Conservation (phyloP, 208 protist genomes). For the Strigomonas culicis region DNA sequence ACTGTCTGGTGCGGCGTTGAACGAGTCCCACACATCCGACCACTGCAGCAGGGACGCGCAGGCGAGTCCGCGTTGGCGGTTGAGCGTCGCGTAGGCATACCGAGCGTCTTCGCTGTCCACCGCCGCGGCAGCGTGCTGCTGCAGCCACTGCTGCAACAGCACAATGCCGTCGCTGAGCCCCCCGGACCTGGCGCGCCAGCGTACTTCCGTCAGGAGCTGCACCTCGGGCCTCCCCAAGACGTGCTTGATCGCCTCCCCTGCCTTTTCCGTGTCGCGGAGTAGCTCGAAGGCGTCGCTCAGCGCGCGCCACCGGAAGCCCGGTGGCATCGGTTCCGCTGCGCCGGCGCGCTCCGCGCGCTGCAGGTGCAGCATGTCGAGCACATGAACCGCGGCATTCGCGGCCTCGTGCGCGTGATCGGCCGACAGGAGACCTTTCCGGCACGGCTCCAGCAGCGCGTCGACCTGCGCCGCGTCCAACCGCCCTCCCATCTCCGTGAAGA, state of each 20-base stretch:
- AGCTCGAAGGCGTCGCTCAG: neutral
- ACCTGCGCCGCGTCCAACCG: neutral
- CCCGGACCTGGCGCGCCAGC: neutral
- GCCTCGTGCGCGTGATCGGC: neutral
- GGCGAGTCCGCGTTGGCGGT: neutral
- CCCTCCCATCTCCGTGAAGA: neutral
- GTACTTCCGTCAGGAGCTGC: neutral
- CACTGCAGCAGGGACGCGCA: constrained; percentile 5
- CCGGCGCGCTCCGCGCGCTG: neutral
- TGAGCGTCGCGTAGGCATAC: neutral
- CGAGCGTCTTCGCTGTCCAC: neutral
- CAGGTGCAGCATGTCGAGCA: neutral
- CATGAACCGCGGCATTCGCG: neutral
- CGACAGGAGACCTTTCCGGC: neutral
- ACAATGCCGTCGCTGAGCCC: neutral
- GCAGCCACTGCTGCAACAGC: neutral
- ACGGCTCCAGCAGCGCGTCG: neutral
- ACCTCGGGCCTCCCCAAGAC: neutral
- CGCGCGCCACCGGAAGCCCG: neutral
- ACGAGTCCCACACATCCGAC: constrained; percentile 1
- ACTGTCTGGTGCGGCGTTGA: neutral
- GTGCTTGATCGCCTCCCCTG: neutral
- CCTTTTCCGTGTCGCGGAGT: neutral
- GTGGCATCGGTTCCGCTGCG: neutral
- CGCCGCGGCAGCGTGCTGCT: neutral